Percentiles rank a stretch among this genome's conserved stretches.
These are phyloP conservation scores for Chlamydomonas sp. DNA, from an alignment of 139 green algal genomes.

Conservation along the genomic window DNA sequence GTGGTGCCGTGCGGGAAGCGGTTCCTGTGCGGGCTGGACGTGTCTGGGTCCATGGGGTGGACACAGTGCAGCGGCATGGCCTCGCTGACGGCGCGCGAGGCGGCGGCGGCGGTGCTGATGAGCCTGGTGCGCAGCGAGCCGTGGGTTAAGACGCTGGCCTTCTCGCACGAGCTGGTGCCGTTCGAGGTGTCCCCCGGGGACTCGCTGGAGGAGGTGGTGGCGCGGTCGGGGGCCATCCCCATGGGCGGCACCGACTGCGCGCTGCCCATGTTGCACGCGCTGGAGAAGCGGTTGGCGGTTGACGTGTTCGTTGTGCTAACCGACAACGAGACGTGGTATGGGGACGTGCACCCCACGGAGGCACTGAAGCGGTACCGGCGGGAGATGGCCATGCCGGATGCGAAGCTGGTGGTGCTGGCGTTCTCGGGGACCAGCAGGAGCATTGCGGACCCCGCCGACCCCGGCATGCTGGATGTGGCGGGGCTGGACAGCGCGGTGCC, in stretches of 20 bases:
- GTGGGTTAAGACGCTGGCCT: constrained; percentile 30
- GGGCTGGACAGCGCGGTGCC: constrained; percentile 36
- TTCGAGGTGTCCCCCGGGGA: background rate
- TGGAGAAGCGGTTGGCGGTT: constrained; percentile 15
- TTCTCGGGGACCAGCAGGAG: constrained; percentile 13
- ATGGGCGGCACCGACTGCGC: constrained; percentile 48
- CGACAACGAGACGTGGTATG: constrained; percentile 43
- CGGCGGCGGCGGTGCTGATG: constrained; percentile 36
- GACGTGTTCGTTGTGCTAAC: constrained; percentile 48
- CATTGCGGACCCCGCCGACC: constrained; percentile 36
- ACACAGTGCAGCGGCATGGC: constrained; percentile 20
- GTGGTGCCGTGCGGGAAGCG: constrained; percentile 39
- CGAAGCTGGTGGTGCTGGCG: constrained; percentile 42
- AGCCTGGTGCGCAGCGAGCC: constrained; percentile 25
- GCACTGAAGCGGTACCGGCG: constrained; percentile 31
- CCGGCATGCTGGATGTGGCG: constrained; percentile 45
- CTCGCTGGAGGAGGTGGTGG: constrained; percentile 7
- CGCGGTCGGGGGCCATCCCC: background rate
- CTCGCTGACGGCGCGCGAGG: background rate
- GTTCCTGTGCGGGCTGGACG: constrained; percentile 41
- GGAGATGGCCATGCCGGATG: background rate
- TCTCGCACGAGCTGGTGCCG: constrained; percentile 27
- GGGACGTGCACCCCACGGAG: background rate
- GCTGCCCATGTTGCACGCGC: constrained; percentile 37
- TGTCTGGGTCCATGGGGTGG: constrained; percentile 41